Conservation (phyloP, 495 filamentous ascomycete species). For the Eremomyces bilateralis region DNA sequence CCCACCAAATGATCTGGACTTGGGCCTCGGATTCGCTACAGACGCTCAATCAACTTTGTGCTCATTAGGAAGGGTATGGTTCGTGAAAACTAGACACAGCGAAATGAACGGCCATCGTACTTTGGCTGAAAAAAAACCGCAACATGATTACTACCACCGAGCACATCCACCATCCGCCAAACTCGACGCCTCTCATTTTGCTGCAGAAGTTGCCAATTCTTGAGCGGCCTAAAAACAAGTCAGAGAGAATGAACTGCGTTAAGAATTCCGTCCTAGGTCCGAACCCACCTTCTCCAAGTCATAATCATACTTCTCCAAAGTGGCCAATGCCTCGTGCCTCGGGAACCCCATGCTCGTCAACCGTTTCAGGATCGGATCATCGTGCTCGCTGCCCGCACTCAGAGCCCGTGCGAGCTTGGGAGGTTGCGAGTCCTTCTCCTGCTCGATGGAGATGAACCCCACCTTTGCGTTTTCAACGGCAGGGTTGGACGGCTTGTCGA, state of each 20-base stretch:
- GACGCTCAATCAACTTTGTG: too few species aligned
- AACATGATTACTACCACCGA: too few species aligned
- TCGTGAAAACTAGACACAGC: too few species aligned
- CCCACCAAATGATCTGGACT: too few species aligned
- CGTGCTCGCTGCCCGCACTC: constrained; percentile 52
- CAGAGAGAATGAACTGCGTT: constrained; percentile 57
- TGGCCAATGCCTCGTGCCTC: constrained; percentile 52
- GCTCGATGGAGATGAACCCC: constrained; percentile 4
- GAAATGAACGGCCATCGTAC: too few species aligned
- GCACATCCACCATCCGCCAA: too few species aligned
- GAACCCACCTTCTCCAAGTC: constrained; percentile 76
- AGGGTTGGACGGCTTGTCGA: constrained; percentile 7
- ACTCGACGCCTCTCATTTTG: too few species aligned
- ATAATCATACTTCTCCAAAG: constrained; percentile 87
- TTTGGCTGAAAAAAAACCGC: too few species aligned
- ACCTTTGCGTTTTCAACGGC: neutral
- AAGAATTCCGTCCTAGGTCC: constrained; percentile 52
- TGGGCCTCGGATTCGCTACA: too few species aligned
- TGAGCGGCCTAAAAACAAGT: too few species aligned
- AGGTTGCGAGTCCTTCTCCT: constrained; percentile 11
- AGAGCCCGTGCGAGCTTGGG: constrained; percentile 41
- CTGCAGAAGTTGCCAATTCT: too few species aligned
- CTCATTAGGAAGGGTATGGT: too few species aligned
- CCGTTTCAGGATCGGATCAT: constrained; percentile 80
- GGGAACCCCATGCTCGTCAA: constrained; percentile 83